Base-by-base conservation (phyloP, 805 yeast genomes). In the Candida broadrunensis region DNA sequence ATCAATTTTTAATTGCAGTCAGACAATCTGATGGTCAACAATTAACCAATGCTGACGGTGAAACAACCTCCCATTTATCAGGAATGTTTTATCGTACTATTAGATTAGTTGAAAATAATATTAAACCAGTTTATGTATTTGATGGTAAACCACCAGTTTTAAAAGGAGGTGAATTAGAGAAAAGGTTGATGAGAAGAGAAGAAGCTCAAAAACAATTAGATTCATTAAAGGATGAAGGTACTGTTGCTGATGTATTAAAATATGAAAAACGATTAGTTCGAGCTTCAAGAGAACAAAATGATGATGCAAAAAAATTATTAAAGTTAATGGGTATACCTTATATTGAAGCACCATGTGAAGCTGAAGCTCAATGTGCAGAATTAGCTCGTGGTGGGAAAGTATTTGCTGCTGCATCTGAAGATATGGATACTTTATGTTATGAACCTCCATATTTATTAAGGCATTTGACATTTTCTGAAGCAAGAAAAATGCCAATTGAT, bases 341-440 rank as follows among this genome's bases (percentile, higher is more conserved):
- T 52, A 85, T 93, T 4, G 81, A 80, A 40, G 98, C 99, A 0
- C 99, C 99, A 1, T 84, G 97, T 59, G 99, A 93, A 63, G 99
- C 99, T 2, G 99, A 93, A 61, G 96, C 99, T 0, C 98, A 93
- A 55, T 93, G 99, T 70, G 98, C 99, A 0, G 93, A 81, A 47
- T 66, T 93, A 36, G 97, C 97, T 3, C 78, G 81, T 43, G 78
- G 80, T 11, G 97, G 96, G 2, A 89, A 88, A 56, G 98, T 91
- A 0, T 93, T 83, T 58, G 99, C 96, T 7, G 96, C 98, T 2
- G 99, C 97, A 1, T 85, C 96, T 5, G 99, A 93, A 61, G 99
- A 93, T 78, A 93, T 93, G 99, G 99, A 93, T 65, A 93, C 99
- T 1, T 62, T 93, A 41, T 93, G 98, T 56, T 93, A 91, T 58